Evolutionary conservation across 73 alveolate genomes (phyloP), one percentile per base, ranked within the genome.

Genomic region (Tetrahymena thermophila): DNA sequence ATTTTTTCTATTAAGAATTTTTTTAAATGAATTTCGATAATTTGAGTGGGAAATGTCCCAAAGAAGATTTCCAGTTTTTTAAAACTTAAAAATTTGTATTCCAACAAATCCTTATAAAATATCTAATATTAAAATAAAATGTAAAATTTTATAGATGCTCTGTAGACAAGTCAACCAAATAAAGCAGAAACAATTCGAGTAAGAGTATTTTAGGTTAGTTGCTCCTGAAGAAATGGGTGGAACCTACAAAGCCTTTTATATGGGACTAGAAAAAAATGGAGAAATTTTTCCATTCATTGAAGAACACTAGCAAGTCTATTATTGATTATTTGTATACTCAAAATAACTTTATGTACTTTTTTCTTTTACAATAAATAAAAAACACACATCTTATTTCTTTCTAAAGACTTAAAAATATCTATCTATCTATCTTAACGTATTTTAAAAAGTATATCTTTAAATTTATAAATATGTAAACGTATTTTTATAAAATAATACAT

Each of bases 151-250:
- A 56, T 84, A 93, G 97, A 96, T 85, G 44, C 56, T 94, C 13
- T 96, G 93, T 84, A 96, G 83, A 38, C 83, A 94, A 93, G 89
- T 93, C 35, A 93, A 94, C 94, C 71, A 93, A 58, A 93, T 93
- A 34, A 94, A 93, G 58, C 85, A 55, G 35, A 96, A 93, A 56
- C n/a, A 58, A 94, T 94, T 98, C 7, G 96, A 94, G n/a, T 94
- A 94, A 31, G 98, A 97, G 43, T 98, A 98, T 94, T 96, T 94
- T 35, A 94, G 99, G 83, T 95, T 97, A 25, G 98, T 97, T 8
- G 96, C 95, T 37, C 98, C 99, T 19, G 95, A 94, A 17, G 96
- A 97, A 56, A 97, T 97, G 99, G 99, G 99, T 71, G 89, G 89
- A n/a, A 71, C 89, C 7, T 71, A 71, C 23, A 71, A 71, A 42